Evolutionary conservation across 1,284 basidiomycete genomes (phyloP).

Genomic region (Moniliophthora roreri): DNA sequence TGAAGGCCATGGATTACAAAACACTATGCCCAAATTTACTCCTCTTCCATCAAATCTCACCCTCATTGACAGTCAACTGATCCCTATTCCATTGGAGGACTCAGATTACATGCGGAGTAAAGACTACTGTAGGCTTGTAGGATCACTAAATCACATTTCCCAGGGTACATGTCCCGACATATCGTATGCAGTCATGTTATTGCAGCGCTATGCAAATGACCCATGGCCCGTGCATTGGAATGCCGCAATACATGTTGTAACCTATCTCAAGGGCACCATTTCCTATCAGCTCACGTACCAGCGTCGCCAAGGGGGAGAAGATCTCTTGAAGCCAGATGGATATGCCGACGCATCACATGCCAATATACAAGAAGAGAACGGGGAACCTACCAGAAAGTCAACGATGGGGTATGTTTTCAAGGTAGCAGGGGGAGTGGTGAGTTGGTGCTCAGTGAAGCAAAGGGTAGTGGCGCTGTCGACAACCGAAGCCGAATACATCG

Average conservation of each 20-base stretch:
- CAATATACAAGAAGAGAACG: no score
- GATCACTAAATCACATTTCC: constrained; percentile 28
- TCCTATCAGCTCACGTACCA: constrained; percentile 19
- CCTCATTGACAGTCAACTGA: constrained; percentile 14
- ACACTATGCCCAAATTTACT: constrained; percentile 19
- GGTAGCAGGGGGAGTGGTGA: no score
- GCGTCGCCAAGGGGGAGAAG: constrained; percentile 23
- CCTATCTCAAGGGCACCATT: constrained; percentile 33
- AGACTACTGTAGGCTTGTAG: constrained; percentile 24
- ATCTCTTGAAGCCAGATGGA: background rate
- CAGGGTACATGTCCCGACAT: constrained; percentile 30
- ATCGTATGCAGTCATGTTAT: constrained; percentile 25
- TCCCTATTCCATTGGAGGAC: constrained; percentile 16
- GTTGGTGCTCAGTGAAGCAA: no score
- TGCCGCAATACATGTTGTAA: constrained; percentile 26
- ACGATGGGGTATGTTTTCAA: no score
- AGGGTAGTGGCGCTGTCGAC: no score
- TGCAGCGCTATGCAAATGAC: constrained; percentile 25
- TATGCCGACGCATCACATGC: constrained; percentile 20
- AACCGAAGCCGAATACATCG: no score
- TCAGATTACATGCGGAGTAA: constrained; percentile 23
- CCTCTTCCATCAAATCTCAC: constrained; percentile 20
- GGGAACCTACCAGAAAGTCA: no score
- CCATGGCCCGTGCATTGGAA: constrained; percentile 29
- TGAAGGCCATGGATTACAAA: constrained; percentile 20